Evolutionary conservation across 2,329 filamentous ascomycete species (phyloP), one percentile per base, ranked within the genome.

Genomic region (Xylaria sp.): DNA sequence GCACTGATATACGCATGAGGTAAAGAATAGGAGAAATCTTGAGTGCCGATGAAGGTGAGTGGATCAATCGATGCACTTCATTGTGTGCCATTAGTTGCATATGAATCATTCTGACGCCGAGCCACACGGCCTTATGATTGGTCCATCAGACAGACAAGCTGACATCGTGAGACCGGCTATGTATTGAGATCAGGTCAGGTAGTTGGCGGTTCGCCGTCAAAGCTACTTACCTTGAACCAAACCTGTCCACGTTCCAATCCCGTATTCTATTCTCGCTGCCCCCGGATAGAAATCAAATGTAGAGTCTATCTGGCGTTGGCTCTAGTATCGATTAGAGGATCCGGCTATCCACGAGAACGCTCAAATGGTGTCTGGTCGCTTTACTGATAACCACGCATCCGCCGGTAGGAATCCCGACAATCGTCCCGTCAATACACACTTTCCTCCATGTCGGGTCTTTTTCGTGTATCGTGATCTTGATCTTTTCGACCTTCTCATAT

Each of bases 371-470:
- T 48, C 69, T 65, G 7, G 72, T 70, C 23, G 82, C 78, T 68
- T 76, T 82, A 63, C 72, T 74, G 0, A 96, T 81, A 60, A 84
- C 82, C 73, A 96, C 83, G 79, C 84, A 87, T 0, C 92, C 92
- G 1, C 82, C 85, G 55, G 79, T 72, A 18, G 89, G 87, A 0
- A 96, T 76, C 60, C 84, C 81, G 2, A 97, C 84, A 68, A 96
- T 95, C 56, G 88, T 91, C 2, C 93, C 93, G 73, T 97, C 93
- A n/a, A 97, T 80, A 72, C 93, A 97, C 11, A 96, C 83, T 69
- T 92, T 85, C 62, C 93, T 80, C 92, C 92, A 97, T 55, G 85
- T 78, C 51, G 77, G 78, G n/a, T 91, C 85, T 13, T 83, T 77
- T 68, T 94, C 90, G 1, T 77, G 63, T 42, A 91, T 85, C 13